A percentile compares a stretch with the other conserved stretches of the same genome.
Conservation (phyloP, 441 rosid species). For the Sinapis alba region DNA sequence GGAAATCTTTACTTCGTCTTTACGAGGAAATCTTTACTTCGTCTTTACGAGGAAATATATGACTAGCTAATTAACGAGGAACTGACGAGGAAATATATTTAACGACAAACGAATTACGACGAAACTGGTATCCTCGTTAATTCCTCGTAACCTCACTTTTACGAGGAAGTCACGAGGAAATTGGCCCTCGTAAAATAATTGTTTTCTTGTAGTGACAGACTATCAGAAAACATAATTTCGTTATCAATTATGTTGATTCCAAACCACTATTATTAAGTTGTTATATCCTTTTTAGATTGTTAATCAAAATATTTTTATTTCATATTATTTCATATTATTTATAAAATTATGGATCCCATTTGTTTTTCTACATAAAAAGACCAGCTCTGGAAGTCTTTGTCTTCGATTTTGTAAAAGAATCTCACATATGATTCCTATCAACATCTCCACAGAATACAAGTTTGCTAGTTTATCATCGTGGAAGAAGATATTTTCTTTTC, state of each 20-base stretch:
- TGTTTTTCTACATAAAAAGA: neutral
- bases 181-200: too few species aligned
- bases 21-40: too few species aligned
- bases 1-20: too few species aligned
- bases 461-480: neutral
- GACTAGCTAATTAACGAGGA: too few species aligned
- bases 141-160: too few species aligned
- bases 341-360: neutral
- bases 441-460: slow-evolving; percentile 33
- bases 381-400: neutral
- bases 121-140: too few species aligned
- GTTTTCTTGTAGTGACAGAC: too few species aligned
- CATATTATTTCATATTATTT: neutral
- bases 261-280: neutral
- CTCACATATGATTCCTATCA: slow-evolving; percentile 24
- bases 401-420: neutral
- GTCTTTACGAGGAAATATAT: too few species aligned
- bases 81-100: too few species aligned
- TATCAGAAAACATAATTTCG: neutral
- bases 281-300: neutral
- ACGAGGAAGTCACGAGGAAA: too few species aligned
- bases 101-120: too few species aligned
- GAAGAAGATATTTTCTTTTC: neutral
- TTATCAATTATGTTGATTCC: neutral
- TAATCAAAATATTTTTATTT: neutral